These are phyloP conservation scores for Penicillium sp. DNA, from an alignment of 2,329 filamentous ascomycete species.

Conservation along the genomic window DNA sequence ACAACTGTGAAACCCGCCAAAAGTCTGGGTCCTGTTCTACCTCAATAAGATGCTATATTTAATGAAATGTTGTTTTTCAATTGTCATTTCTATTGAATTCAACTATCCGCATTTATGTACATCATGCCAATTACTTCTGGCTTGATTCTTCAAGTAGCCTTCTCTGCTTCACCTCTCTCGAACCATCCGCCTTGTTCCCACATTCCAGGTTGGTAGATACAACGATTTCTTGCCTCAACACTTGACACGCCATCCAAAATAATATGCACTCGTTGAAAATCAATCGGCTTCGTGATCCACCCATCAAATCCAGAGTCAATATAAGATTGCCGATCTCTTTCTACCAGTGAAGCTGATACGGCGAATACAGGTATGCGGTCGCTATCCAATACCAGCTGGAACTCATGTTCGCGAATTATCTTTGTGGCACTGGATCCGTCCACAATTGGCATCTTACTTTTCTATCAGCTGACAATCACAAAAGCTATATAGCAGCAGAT, in stretches of 20 bases:
- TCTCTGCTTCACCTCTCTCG: conserved; percentile 26
- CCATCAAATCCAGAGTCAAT: conserved; percentile 81
- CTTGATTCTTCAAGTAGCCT: background rate
- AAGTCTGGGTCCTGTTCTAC: no score
- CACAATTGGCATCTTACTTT: conserved; percentile 81
- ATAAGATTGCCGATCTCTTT: conserved; percentile 70
- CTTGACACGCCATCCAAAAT: conserved; percentile 73
- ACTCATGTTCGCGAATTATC: conserved; percentile 76
- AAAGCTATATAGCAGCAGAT: background rate
- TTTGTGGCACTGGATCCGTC: conserved; percentile 82
- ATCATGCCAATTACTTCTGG: conserved; percentile 11
- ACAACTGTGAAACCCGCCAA: no score
- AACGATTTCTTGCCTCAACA: conserved; percentile 60
- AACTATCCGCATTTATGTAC: conserved; percentile 1
- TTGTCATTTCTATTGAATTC: conserved; percentile 13
- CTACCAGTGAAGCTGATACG: conserved; percentile 80
- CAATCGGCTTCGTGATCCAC: conserved; percentile 89
- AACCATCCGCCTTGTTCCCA: conserved; percentile 95
- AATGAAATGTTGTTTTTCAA: conserved; percentile 11
- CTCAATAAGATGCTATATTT: no score
- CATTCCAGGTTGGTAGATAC: conserved; percentile 69
- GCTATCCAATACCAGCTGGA: conserved; percentile 34
- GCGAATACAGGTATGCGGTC: conserved; percentile 77
- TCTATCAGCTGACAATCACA: conserved; percentile 1
- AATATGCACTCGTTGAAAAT: conserved; percentile 73